Base-by-base conservation (phyloP, 2,329 filamentous ascomycete genomes). In the Coniochaeta hoffmannii region DNA sequence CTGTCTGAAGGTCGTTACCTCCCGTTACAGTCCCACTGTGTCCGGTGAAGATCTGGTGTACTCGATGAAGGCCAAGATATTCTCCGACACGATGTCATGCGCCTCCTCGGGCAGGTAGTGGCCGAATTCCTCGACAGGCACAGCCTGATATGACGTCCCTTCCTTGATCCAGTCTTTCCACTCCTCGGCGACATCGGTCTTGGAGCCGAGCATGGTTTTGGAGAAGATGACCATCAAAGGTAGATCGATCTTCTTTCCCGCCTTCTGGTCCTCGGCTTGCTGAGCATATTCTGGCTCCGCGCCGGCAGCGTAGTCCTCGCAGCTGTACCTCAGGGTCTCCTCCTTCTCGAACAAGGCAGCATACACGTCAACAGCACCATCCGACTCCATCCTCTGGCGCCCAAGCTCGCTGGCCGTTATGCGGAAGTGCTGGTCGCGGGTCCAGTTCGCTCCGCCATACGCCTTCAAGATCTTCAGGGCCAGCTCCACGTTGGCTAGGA, bases 1-100 rank as follows among this genome's bases (percentile, higher is more conserved):
- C 76, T 72, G 12, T 71, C 87, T 12, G 85, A 88, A 63, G 60
- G 75, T 1, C 69, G 78, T 55, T 85, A 87, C 67, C 3, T 17
- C 34, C 15, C 2, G 17, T 22, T 28, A 46, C 19, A 28, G 19
- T 12, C 41, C 41, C 4, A 28, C 24, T 26, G 3, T 7, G 12
- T 46, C 36, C 41, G 26, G 5, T 15, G 22, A 46, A 28, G 19
- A 46, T 11, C 12, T 10, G 12, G 19, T 34, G 28, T 22, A 28
- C 22, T 49, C 49, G 36, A 60, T 31, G 49, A 61, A 60, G 30
- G 14, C 19, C 19, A 53, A 8, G 26, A 63, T 44, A n/a, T 57
- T 49, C 28, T 58, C 57, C 10, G 52, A 46, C 11, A 64, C 62
- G n/a, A 61, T 35, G 41, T 63, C 57, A 24, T 59, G 52, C 7